These are phyloP conservation scores for Nepenthes mirabilis DNA, from an alignment of 148 eudicot species.

Conservation along the genomic window DNA sequence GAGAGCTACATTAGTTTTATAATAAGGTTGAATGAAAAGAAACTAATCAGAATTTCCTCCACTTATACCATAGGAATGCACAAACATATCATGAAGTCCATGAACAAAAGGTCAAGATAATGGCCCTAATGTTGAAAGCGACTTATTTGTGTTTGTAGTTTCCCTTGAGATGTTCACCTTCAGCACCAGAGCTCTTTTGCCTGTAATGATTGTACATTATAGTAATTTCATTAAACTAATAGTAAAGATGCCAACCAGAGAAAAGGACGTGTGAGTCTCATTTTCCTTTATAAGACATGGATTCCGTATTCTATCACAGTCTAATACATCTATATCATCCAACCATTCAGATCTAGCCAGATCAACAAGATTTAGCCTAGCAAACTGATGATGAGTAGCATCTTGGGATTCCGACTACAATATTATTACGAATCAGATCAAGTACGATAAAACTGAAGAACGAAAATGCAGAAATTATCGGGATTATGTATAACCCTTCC, in stretches of 20 bases:
- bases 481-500: too few species aligned
- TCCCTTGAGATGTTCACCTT: conserved; percentile 95
- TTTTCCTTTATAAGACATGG: too few species aligned
- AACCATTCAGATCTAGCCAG: conserved; percentile 99
- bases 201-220: conserved; percentile 11
- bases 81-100: not conserved
- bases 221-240: too few species aligned
- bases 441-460: conserved; percentile 1
- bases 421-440: not conserved
- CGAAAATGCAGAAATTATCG: not conserved
- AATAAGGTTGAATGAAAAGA: not conserved
- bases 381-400: conserved; percentile 84
- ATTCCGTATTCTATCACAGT: too few species aligned
- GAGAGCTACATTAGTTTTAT: not conserved
- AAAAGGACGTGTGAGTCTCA: too few species aligned
- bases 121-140: conserved; percentile 92
- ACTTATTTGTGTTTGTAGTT: conserved; percentile 95
- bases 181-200: conserved; percentile 99
- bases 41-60: too few species aligned
- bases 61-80: too few species aligned
- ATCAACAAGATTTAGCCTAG: conserved; percentile 92
- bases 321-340: not conserved
- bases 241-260: too few species aligned
- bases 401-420: conserved; percentile 95
- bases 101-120: not conserved